Percentiles rank a stretch among this genome's conserved stretches.
These are phyloP conservation scores for Knoxia roxburghii DNA, from an alignment of 257 asterid genomes.

Conservation along the genomic window DNA sequence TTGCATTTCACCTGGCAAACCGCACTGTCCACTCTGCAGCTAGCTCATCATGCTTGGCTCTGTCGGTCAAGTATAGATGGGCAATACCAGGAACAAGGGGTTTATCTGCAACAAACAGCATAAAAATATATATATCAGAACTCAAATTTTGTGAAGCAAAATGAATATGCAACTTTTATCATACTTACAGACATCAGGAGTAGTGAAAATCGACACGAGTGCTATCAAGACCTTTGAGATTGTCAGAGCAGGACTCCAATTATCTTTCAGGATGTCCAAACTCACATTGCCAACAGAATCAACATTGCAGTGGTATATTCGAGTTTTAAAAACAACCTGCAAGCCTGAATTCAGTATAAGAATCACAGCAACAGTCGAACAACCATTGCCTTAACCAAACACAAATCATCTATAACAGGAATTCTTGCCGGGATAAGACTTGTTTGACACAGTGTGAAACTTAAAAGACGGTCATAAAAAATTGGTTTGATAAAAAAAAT, in stretches of 20 bases:
- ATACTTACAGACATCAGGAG: slow-evolving; percentile 66
- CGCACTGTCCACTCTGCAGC: slow-evolving; percentile 87
- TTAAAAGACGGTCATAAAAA: neutral
- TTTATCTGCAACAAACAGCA: slow-evolving; percentile 39
- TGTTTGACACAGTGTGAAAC: neutral
- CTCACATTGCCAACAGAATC: slow-evolving; percentile 71
- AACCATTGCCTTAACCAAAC: neutral
- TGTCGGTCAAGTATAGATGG: slow-evolving; percentile 61
- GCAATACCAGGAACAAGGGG: slow-evolving; percentile 82
- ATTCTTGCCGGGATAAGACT: too few species aligned
- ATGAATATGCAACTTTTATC: neutral
- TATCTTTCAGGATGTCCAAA: slow-evolving; percentile 82
- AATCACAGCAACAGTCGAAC: slow-evolving; percentile 13
- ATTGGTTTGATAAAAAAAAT: neutral
- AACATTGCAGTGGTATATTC: slow-evolving; percentile 85
- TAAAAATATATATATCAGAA: neutral
- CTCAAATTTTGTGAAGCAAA: neutral
- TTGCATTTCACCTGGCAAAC: slow-evolving; percentile 49
- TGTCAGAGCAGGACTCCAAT: slow-evolving; percentile 96
- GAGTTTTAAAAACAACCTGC: slow-evolving; percentile 90
- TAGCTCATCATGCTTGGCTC: slow-evolving; percentile 63
- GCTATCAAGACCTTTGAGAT: slow-evolving; percentile 80
- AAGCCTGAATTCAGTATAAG: slow-evolving; percentile 42
- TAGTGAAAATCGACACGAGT: slow-evolving; percentile 69
- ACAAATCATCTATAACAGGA: neutral